Conservation (phyloP, 2,329 filamentous ascomycete species). For the Aspergillus pseudoglaucus region DNA sequence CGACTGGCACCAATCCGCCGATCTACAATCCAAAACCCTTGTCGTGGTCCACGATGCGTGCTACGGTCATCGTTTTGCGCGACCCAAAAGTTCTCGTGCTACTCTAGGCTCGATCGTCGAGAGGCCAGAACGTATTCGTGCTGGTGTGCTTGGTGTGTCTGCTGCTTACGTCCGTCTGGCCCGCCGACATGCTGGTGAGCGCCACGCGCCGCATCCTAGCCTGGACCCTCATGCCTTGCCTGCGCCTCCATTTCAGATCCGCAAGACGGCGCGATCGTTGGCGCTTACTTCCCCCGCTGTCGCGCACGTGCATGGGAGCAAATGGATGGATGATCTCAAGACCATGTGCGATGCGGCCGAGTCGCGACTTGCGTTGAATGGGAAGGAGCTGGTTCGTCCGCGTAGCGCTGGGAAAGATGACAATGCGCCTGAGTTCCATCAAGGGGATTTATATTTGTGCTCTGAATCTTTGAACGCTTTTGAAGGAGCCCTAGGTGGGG, state of each 20-base stretch:
- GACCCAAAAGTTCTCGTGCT: slow-evolving; percentile 67
- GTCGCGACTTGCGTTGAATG: slow-evolving; percentile 66
- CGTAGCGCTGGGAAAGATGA: slow-evolving; percentile 31
- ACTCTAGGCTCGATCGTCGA: slow-evolving; percentile 80
- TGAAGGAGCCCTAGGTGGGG: slow-evolving; percentile 83
- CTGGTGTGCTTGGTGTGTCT: slow-evolving; percentile 72
- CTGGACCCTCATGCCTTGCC: slow-evolving; percentile 50
- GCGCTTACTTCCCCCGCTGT: slow-evolving; percentile 69
- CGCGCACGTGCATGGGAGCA: slow-evolving; percentile 80
- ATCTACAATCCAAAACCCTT: slow-evolving; percentile 54
- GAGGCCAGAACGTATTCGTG: slow-evolving; percentile 82
- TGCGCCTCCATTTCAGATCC: slow-evolving; percentile 72
- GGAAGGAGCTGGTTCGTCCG: slow-evolving; percentile 69
- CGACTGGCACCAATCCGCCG: slow-evolving; percentile 49
- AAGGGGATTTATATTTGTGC: slow-evolving; percentile 87
- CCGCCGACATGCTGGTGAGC: slow-evolving; percentile 66
- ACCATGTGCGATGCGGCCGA: slow-evolving; percentile 78
- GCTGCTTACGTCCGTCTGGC: slow-evolving; percentile 88
- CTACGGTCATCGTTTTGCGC: slow-evolving; percentile 86
- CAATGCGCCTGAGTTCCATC: slow-evolving; percentile 57
- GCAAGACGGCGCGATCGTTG: slow-evolving; percentile 67
- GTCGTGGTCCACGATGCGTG: slow-evolving; percentile 89
- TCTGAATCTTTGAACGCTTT: slow-evolving; percentile 79
- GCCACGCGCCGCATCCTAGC: slow-evolving; percentile 60
- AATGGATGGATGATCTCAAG: slow-evolving; percentile 90